Evolutionary conservation across 805 yeast genomes (phyloP), one percentile per base, ranked within the genome.

Genomic region (Myxozyma udenii): DNA sequence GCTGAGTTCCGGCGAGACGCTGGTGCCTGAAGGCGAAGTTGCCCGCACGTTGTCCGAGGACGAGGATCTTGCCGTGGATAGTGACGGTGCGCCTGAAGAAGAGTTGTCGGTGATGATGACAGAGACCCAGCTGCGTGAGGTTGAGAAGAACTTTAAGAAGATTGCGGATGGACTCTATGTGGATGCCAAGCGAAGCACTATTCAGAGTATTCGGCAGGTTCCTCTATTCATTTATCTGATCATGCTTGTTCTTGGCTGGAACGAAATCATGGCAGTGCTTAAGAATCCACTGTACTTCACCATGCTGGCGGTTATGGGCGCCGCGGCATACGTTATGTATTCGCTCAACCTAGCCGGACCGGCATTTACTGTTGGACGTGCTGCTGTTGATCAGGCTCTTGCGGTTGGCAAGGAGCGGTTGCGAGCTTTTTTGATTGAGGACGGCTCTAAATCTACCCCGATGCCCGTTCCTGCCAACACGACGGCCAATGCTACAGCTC

Each of bases 131-230:
- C 83, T 81, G 64, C 75, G 74, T 16, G 77, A 74, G 24, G 73
- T 88, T 2, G 67, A 74, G 51, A 71, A 72, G 51, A 80, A 80
- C 61, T 83, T 87, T 68, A 81, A 83, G 67, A 81, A 81, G 54
- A 85, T 85, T 62, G 78, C 87, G 19, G 95, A 89, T 66, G 80
- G 90, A 7, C 76, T 83, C 41, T 90, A 81, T 55, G 74, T 91
- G 43, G 97, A 90, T 63, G 89, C 97, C 18, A 90, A 87, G 68
- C 79, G 97, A 59, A 85, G 96, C 2, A 81, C 87, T 47, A 77
- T 89, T 42, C 84, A 83, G 56, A 83, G 84, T 43, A 78, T 81
- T 11, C 80, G 95, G 0, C 82, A 84, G 52, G 84, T 93, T 51
- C 98, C 98, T 3, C 73, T 81, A 58, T 93, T 84, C 73, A 80